Evolutionary conservation across 768 basidiomycete species (phyloP).

Genomic region (Boletus barrowsii): DNA sequence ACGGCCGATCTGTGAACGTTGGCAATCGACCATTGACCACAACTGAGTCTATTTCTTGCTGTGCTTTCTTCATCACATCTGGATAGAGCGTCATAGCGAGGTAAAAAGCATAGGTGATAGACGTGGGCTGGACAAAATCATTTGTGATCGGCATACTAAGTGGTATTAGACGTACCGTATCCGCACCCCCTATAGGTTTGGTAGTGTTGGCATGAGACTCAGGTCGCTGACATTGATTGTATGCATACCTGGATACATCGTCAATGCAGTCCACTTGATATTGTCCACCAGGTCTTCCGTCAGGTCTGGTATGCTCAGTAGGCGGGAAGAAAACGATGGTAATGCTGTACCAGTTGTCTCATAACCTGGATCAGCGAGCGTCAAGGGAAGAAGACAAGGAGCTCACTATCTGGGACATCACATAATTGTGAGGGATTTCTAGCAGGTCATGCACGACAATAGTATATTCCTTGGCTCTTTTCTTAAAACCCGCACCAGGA

Average conservation of each 20-base stretch:
- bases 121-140: constrained; percentile 7
- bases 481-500: constrained; percentile 20
- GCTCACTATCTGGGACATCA: constrained; percentile 16
- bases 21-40: constrained; percentile 24
- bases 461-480: constrained; percentile 7
- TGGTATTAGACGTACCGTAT: constrained; percentile 28
- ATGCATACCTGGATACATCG: constrained; percentile 10
- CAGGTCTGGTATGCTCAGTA: constrained; percentile 5
- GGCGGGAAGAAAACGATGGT: constrained; percentile 13
- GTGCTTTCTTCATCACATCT: constrained; percentile 23
- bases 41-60: constrained; percentile 25
- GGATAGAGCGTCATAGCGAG: constrained; percentile 32
- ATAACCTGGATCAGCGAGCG: not conserved
- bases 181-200: constrained; percentile 18
- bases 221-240: not conserved
- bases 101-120: constrained; percentile 12
- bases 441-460: constrained; percentile 1
- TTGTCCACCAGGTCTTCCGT: constrained; percentile 14
- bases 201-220: not conserved
- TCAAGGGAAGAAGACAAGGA: not conserved
- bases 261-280: constrained; percentile 16
- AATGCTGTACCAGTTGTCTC: constrained; percentile 15
- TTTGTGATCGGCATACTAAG: not conserved
- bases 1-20: constrained; percentile 21
- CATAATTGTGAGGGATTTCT: constrained; percentile 12